Evolutionary conservation across 139 green algal genomes (phyloP).

Genomic region (Diplosphaera chodatii): DNA sequence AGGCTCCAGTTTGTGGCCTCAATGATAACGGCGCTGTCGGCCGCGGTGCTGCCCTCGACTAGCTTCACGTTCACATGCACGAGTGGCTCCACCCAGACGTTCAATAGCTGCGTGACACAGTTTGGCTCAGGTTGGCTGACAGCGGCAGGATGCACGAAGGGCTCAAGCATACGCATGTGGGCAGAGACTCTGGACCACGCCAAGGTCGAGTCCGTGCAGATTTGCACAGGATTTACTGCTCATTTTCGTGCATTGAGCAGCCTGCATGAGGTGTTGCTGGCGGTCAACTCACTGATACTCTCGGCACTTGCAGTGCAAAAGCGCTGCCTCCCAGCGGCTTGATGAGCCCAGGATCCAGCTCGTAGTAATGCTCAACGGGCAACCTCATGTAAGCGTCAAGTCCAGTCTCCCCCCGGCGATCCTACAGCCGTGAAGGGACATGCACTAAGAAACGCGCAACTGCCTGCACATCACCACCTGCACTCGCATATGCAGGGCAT

Average conservation of each 20-base stretch:
- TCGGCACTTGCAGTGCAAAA: slow-evolving; percentile 45
- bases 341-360: slow-evolving; percentile 53
- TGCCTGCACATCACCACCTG: too few species aligned
- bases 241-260: too few species aligned
- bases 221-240: too few species aligned
- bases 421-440: slow-evolving; percentile 2
- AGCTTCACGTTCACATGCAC: slow-evolving; percentile 32
- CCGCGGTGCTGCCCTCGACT: neutral
- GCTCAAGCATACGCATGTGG: too few species aligned
- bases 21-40: neutral
- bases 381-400: slow-evolving; percentile 42
- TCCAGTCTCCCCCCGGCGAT: slow-evolving; percentile 16
- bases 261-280: neutral
- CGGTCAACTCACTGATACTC: slow-evolving; percentile 30
- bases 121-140: too few species aligned
- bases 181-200: too few species aligned
- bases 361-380: slow-evolving; percentile 61
- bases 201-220: too few species aligned
- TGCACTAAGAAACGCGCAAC: neutral
- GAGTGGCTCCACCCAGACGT: slow-evolving; percentile 51
- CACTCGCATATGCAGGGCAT: too few species aligned
- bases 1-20: slow-evolving; percentile 33
- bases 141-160: too few species aligned
- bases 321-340: slow-evolving; percentile 36
- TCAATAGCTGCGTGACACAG: slow-evolving; percentile 44